A percentile compares a stretch with the other conserved stretches of the same genome.
Evolutionary conservation across 208 protist species (phyloP).

Genomic region (Sergeia podlipaevii): DNA sequence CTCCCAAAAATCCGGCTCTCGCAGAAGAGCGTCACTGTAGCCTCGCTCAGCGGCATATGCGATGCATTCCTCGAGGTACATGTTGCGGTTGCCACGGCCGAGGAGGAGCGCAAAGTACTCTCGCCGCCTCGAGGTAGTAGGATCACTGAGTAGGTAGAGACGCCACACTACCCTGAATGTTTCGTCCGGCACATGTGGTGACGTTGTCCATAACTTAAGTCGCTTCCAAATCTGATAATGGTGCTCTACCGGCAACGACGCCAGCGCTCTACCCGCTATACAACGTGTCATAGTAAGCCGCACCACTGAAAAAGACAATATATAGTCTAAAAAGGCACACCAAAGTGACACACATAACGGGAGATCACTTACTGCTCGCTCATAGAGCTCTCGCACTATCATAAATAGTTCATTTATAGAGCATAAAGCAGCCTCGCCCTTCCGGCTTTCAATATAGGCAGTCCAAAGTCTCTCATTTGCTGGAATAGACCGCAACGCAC

Average conservation of each 20-base stretch:
- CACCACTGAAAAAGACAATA: constrained; percentile 29
- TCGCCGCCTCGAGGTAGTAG: constrained; percentile 29
- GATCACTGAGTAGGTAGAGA: constrained; percentile 53
- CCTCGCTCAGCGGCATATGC: constrained; percentile 11
- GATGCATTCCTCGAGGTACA: constrained; percentile 55
- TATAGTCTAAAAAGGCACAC: constrained; percentile 66
- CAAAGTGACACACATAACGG: constrained; percentile 78
- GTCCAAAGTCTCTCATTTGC: constrained; percentile 86
- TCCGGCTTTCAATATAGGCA: constrained; percentile 62
- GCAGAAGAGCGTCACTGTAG: constrained; percentile 10
- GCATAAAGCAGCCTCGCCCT: no score
- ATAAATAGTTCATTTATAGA: constrained; percentile 64
- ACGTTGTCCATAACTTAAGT: constrained; percentile 40
- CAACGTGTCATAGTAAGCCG: constrained; percentile 68
- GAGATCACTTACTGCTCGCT: constrained; percentile 61
- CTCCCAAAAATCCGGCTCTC: constrained; percentile 65
- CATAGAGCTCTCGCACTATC: constrained; percentile 55
- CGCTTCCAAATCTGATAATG: constrained; percentile 72
- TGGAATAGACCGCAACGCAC: constrained; percentile 58
- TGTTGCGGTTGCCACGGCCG: constrained; percentile 32
- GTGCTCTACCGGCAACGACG: constrained; percentile 66
- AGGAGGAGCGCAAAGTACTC: constrained; percentile 67
- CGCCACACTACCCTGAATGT: constrained; percentile 60
- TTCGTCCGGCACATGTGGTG: constrained; percentile 30
- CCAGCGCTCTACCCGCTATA: constrained; percentile 36